phyloP scores from a whole-genome alignment of 805 yeast species.

The Helenozyma baotianmanensis region DNA sequence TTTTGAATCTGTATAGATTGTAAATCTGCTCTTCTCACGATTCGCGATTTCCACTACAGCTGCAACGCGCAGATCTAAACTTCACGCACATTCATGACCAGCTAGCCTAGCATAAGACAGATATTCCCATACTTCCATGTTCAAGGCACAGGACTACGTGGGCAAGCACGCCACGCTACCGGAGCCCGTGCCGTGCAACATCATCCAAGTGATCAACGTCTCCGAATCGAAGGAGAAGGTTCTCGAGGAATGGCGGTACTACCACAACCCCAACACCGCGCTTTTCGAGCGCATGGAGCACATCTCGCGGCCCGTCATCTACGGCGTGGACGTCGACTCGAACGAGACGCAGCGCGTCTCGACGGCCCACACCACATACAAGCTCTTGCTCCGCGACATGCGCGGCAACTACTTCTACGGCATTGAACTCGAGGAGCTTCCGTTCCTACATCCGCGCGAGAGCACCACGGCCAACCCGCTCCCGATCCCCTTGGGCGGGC shows the following conservation, averaged over 20 bases:
- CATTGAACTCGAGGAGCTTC: slow-evolving; percentile 50
- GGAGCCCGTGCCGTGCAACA: slow-evolving; percentile 42
- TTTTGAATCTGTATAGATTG: no score
- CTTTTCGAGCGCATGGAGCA: slow-evolving; percentile 51
- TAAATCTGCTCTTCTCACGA: no score
- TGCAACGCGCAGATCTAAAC: no score
- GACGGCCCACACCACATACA: slow-evolving; percentile 30
- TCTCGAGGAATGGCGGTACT: slow-evolving; percentile 50
- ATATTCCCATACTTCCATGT: no score
- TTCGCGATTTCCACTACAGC: no score
- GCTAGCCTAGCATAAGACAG: no score
- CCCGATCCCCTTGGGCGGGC: slow-evolving; percentile 50
- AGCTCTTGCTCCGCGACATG: slow-evolving; percentile 54
- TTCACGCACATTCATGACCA: no score
- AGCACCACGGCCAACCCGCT: slow-evolving; percentile 23
- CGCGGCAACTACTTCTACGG: slow-evolving; percentile 51
- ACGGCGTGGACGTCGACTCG: slow-evolving; percentile 36
- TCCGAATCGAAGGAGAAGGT: slow-evolving; percentile 48
- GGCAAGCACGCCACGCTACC: slow-evolving; percentile 7
- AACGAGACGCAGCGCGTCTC: slow-evolving; percentile 12
- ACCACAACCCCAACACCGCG: slow-evolving; percentile 54
- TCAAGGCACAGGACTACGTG: slow-evolving; percentile 10
- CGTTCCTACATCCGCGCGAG: slow-evolving; percentile 37
- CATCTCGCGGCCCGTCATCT: slow-evolving; percentile 44
- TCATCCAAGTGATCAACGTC: slow-evolving; percentile 52